Conservation (phyloP, 169 alveolate species). For the Eimeria praecox region DNA sequence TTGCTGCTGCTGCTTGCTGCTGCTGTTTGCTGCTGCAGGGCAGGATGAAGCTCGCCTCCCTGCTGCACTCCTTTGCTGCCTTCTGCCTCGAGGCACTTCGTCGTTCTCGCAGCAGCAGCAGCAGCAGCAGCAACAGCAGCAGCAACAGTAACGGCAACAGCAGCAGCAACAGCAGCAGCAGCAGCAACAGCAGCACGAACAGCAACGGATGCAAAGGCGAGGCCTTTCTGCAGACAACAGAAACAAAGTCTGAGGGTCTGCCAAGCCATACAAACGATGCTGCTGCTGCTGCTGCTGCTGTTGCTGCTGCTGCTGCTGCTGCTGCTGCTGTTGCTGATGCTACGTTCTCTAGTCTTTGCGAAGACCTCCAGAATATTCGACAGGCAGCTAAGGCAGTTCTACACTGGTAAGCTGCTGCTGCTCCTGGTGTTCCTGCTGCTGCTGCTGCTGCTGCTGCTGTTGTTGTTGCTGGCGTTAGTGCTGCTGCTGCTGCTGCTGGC, state of each 20-base stretch:
- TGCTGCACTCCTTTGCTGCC: constrained; percentile 67
- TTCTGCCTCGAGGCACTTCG: constrained; percentile 40
- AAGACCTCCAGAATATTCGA: constrained; percentile 25
- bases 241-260: neutral
- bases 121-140: constrained; percentile 38
- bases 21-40: constrained; percentile 65
- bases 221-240: neutral
- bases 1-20: constrained; percentile 58
- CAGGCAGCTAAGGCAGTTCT: constrained; percentile 17
- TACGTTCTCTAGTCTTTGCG: constrained; percentile 2
- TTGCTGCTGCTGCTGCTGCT: constrained; percentile 36
- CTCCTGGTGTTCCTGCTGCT: constrained; percentile 23
- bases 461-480: constrained; percentile 1
- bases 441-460: constrained; percentile 49
- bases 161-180: constrained; percentile 5
- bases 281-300: constrained; percentile 33
- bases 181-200: neutral
- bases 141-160: constrained; percentile 5
- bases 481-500: neutral
- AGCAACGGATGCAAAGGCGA: neutral
- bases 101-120: neutral
- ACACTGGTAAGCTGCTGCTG: constrained; percentile 1
- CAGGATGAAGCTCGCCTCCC: constrained; percentile 46
- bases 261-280: neutral
- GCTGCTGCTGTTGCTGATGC: constrained; percentile 34